These are phyloP conservation scores for Phytophthora agathidicida DNA, from an alignment of 352 stramenopile genomes.

Conservation along the genomic window DNA sequence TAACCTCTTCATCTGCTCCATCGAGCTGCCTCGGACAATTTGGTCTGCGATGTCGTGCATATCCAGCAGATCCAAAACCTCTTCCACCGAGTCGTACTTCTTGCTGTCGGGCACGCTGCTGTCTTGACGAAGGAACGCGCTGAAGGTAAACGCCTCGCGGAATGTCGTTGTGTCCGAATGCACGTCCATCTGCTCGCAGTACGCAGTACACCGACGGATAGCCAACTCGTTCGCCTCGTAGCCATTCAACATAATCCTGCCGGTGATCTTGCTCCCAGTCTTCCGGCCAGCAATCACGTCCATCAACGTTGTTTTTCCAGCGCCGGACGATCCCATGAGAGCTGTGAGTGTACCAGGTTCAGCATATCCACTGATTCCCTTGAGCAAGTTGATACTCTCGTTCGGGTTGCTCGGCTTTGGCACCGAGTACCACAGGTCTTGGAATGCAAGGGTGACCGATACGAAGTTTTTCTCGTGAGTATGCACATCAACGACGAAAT, in stretches of 20 bases:
- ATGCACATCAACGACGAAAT: slow-evolving; percentile 8
- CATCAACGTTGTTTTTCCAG: slow-evolving; percentile 12
- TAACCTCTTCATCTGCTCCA: slow-evolving; percentile 9
- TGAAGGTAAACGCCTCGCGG: slow-evolving; percentile 28
- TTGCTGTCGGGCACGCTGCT: slow-evolving; percentile 1
- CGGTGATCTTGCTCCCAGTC: slow-evolving; percentile 6
- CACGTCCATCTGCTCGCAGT: slow-evolving; percentile 25
- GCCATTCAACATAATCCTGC: slow-evolving; percentile 11
- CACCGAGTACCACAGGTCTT: slow-evolving; percentile 17
- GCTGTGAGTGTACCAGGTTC: slow-evolving; percentile 9
- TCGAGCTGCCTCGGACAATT: slow-evolving; percentile 4
- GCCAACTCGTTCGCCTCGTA: slow-evolving; percentile 12
- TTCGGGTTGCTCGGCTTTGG: slow-evolving; percentile 5
- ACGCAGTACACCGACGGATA: slow-evolving; percentile 10
- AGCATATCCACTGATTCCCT: slow-evolving; percentile 11
- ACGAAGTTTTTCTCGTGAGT: slow-evolving; percentile 3
- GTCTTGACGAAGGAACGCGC: slow-evolving; percentile 69
- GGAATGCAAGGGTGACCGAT: slow-evolving; percentile 9
- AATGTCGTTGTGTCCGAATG: slow-evolving; percentile 8
- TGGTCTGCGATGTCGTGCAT: slow-evolving; percentile 8
- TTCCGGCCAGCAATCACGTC: slow-evolving; percentile 17
- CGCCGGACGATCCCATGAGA: slow-evolving; percentile 7
- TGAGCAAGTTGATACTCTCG: slow-evolving; percentile 7
- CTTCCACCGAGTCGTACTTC: slow-evolving; percentile 7
- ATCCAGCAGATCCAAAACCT: slow-evolving; percentile 5